Evolutionary conservation across 306 rosid genomes (phyloP).

Genomic region (Gastrolobium villosum): DNA sequence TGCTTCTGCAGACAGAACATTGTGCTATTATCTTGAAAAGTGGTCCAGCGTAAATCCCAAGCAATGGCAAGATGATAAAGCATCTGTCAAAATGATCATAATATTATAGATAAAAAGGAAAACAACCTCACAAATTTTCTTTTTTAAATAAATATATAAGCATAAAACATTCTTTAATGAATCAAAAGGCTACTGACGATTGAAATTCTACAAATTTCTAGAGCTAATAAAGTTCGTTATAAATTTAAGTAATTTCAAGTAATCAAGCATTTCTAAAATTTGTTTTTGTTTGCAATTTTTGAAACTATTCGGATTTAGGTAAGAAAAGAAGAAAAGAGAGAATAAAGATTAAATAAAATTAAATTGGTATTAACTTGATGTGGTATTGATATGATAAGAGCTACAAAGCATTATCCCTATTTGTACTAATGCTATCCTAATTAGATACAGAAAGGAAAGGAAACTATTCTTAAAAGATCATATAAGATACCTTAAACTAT

Average conservation of each 20-base stretch:
- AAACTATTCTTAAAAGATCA: too few species aligned
- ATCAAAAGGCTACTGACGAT: constrained; percentile 7
- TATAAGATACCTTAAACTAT: too few species aligned
- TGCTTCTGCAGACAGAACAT: constrained; percentile 47
- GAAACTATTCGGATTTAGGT: too few species aligned
- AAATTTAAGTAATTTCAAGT: constrained; percentile 6
- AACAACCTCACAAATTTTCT: constrained; percentile 11
- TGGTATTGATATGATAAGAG: too few species aligned
- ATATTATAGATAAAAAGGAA: constrained; percentile 34
- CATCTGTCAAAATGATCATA: constrained; percentile 60
- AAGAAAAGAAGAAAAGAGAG: too few species aligned
- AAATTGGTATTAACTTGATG: too few species aligned
- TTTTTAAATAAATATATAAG: constrained; percentile 17
- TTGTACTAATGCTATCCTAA: too few species aligned
- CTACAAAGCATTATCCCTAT: too few species aligned
- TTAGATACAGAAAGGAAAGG: too few species aligned
- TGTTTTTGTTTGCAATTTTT: background rate
- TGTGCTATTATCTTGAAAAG: constrained; percentile 50
- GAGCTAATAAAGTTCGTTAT: background rate
- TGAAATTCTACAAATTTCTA: constrained; percentile 25
- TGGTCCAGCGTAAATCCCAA: constrained; percentile 90
- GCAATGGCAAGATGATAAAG: constrained; percentile 89
- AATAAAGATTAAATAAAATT: too few species aligned
- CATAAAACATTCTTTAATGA: constrained; percentile 23
- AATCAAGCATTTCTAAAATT: constrained; percentile 18